Base-by-base conservation (phyloP, 768 basidiomycete species). In the Mycena venus region DNA sequence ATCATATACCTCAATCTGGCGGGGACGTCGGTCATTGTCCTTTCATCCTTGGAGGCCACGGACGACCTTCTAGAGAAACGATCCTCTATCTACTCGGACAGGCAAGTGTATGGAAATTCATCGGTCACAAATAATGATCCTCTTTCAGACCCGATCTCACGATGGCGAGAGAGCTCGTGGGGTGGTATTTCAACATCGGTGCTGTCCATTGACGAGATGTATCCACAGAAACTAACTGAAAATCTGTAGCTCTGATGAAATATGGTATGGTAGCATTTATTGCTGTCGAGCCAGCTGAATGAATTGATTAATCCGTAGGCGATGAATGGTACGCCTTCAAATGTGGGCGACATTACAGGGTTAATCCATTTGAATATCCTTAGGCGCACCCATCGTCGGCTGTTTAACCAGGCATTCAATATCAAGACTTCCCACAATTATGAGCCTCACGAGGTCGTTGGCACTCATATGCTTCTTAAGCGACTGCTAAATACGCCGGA, bases 1-100 rank as follows among this genome's bases (percentile, higher is more conserved):
- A 78, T 83, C 38, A 75, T 83, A 14, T 79, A 82, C 47, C 74
- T 83, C 21, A 66, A 77, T 40, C 70, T 82, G 8, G 73, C 77
- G 23, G 81, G 80, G 12, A 78, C 63, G 15, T 75, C 78, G 36
- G 67, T 82, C 32, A 76, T 85, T 66, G 65, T 86, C 19, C 68
- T 86, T 40, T 85, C 84, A 70, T 82, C 80, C 10, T 63, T 78
- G 36, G 79, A 75, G n/a, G n/a, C n/a, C n/a, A n/a, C 81, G 15
- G 82, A 80, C 25, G 85, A 84, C 17, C 77, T 87, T 4, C 77
- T 87, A 15, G 82, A 85, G 55, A 82, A 83, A 47, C 73, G 70
- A 4, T 36, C 31, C 3, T 19, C 67, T 0, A 77, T 72, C 40
- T 84, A 82, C 70, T 82, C 80, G 0, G 80, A 81, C 59, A 69